phyloP scores from a whole-genome alignment of 2,329 filamentous ascomycete genomes.

The Sphaceloma murrayae region DNA sequence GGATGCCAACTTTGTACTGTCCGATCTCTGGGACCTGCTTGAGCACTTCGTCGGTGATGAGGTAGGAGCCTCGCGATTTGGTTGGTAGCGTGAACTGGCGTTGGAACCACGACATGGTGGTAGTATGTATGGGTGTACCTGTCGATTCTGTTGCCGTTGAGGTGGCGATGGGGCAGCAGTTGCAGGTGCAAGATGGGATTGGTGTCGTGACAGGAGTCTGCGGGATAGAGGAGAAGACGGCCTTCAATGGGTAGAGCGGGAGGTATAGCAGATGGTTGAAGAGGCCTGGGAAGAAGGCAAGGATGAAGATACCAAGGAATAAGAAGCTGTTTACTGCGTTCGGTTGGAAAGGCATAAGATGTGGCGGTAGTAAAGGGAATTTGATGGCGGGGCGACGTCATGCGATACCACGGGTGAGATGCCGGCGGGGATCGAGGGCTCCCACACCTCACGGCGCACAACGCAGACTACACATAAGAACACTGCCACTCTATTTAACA shows the following conservation, averaged over 20 bases:
- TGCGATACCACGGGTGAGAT: constrained; percentile 13
- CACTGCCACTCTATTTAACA: no score
- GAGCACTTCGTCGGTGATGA: constrained; percentile 70
- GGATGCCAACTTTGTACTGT: constrained; percentile 71
- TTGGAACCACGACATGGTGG: constrained; percentile 60
- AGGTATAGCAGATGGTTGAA: constrained; percentile 34
- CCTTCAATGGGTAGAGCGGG: constrained; percentile 28
- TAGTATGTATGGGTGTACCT: constrained; percentile 20
- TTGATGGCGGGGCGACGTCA: constrained; percentile 17
- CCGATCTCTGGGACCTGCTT: constrained; percentile 67
- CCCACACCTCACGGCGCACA: not conserved
- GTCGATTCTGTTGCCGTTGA: no score
- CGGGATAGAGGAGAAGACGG: constrained; percentile 19
- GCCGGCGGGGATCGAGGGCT: not conserved
- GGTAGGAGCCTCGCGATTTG: constrained; percentile 72
- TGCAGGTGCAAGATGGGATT: constrained; percentile 28
- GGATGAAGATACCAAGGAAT: constrained; percentile 40
- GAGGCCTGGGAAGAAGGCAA: constrained; percentile 42
- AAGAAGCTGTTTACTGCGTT: constrained; percentile 35
- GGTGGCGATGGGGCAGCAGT: constrained; percentile 24
- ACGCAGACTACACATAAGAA: not conserved
- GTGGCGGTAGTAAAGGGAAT: constrained; percentile 17
- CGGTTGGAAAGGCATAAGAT: constrained; percentile 21
- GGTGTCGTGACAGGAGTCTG: constrained; percentile 27
- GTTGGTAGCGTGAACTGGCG: constrained; percentile 73